phyloP scores from a whole-genome alignment of 192 early-diverging fungal genomes.

The Spizellomyces sp. region DNA sequence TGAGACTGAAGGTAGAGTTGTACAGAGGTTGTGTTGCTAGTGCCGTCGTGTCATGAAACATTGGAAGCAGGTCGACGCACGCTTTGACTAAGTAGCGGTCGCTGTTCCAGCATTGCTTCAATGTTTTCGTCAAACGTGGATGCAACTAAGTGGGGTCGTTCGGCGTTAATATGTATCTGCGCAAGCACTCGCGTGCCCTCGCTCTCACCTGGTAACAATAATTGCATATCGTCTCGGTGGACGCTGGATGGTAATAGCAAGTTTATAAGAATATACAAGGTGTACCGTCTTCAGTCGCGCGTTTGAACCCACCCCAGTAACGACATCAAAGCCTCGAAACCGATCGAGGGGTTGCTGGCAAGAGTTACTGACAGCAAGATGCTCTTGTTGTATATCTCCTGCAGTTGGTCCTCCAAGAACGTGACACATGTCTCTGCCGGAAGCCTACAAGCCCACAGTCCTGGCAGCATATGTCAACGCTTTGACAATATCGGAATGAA shows the following conservation, averaged over 20 bases:
- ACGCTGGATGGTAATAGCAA: not conserved
- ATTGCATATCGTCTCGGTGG: not conserved
- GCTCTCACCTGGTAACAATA: not conserved
- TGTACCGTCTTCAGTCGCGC: not conserved
- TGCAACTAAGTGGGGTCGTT: not conserved
- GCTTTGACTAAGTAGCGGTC: no score
- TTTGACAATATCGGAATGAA: not conserved
- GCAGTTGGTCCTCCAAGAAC: conserved; percentile 23
- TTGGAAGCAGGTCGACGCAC: no score
- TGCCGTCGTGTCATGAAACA: no score
- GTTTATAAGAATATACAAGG: not conserved
- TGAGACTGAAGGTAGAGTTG: no score
- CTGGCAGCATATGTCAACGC: not conserved
- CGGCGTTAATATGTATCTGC: no score
- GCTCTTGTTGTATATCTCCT: conserved; percentile 20
- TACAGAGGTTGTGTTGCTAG: no score
- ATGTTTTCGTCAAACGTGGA: not conserved
- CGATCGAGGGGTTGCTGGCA: not conserved
- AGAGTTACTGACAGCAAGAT: conserved; percentile 11
- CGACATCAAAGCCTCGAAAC: not conserved
- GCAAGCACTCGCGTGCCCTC: no score
- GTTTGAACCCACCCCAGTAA: not conserved
- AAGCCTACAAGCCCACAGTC: conserved; percentile 8
- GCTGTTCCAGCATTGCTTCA: no score
- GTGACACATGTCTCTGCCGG: conserved; percentile 17